Evolutionary conservation across 306 rosid genomes (phyloP).

Genomic region (Mimosa bimucronata): DNA sequence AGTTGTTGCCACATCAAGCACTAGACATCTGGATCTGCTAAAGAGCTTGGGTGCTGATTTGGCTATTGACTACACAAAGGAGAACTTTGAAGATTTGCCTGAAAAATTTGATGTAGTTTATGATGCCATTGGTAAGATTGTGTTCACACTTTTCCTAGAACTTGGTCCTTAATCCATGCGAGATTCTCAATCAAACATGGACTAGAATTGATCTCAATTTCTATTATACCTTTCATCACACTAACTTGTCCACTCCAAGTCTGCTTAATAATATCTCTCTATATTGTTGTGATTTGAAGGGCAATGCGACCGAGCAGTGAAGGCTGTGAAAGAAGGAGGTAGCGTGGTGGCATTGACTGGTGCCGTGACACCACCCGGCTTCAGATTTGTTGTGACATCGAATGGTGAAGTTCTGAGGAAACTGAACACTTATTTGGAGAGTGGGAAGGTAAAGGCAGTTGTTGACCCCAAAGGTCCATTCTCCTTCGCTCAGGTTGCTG

Average conservation of each 20-base stretch:
- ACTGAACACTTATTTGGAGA: constrained; percentile 80
- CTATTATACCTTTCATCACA: background rate
- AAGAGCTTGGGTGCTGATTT: constrained; percentile 91
- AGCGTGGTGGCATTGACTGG: constrained; percentile 90
- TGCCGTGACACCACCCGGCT: constrained; percentile 89
- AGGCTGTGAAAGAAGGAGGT: constrained; percentile 86
- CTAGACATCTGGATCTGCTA: constrained; percentile 71
- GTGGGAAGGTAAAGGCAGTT: constrained; percentile 90
- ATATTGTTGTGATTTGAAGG: constrained; percentile 48
- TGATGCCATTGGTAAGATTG: constrained; percentile 81
- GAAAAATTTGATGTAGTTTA: constrained; percentile 89
- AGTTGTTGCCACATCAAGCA: constrained; percentile 91
- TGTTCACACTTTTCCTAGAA: background rate
- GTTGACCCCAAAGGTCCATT: constrained; percentile 84
- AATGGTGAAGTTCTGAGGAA: constrained; percentile 82
- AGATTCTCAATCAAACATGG: background rate
- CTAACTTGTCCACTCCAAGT: background rate
- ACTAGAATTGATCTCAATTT: background rate
- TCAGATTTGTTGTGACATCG: constrained; percentile 93
- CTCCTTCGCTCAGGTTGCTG: constrained; percentile 73
- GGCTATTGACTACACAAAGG: constrained; percentile 88
- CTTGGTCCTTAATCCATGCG: background rate
- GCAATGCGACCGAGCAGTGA: constrained; percentile 93
- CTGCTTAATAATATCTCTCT: background rate
- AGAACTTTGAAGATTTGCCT: constrained; percentile 78